Evolutionary conservation across 2,329 filamentous ascomycete species (phyloP), one percentile per base, ranked within the genome.

Genomic region (Laburnicola sp.): DNA sequence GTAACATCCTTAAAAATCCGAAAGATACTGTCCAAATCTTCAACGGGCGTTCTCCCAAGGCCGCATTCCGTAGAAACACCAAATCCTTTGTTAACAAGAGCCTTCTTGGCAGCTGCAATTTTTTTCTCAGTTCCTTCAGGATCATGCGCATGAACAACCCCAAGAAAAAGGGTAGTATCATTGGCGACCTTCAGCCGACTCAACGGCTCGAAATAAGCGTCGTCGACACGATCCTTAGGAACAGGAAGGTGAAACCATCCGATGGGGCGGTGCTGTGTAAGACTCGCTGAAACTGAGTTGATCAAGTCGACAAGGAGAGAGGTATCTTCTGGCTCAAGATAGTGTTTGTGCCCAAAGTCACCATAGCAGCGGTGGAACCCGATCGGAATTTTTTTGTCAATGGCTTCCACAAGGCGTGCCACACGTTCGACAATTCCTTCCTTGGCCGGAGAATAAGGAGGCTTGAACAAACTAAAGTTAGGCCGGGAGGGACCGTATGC

Each of bases 341-440:
- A 78, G 58, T 78, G 77, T 43, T 63, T 60, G 58, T 79, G 76
- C 1, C 65, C 60, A 3, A 75, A 63, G 52, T 80, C 77, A 9
- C 77, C 78, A 56, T 80, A 80, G 62, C 78, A 80, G 21, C 80
- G 66, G 58, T 80, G 77, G 28, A 76, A 68, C 0, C 75, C 77
- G 47, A 79, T 39, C 34, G 76, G 68, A 1, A 78, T 72, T 52
- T 71, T 66, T 4, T 59, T 28, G 30, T 69, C 60, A 3, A 78
- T 64, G 6, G 58, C 57, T 6, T 58, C 54, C 5, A 67, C 63
- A 48, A 76, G 54, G 2, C 65, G 57, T 2, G 60, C 45, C 6
- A 75, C 54, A 9, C 74, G 64, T 4, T 69, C 60, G 6, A 74
- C 54, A 11, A 76, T 59, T 3, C 72, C 73, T 22, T 70, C 16